A percentile compares a stretch with the other conserved stretches of the same genome.
phyloP scores from a whole-genome alignment of 805 yeast species.

The Maudiozyma turicensis region DNA sequence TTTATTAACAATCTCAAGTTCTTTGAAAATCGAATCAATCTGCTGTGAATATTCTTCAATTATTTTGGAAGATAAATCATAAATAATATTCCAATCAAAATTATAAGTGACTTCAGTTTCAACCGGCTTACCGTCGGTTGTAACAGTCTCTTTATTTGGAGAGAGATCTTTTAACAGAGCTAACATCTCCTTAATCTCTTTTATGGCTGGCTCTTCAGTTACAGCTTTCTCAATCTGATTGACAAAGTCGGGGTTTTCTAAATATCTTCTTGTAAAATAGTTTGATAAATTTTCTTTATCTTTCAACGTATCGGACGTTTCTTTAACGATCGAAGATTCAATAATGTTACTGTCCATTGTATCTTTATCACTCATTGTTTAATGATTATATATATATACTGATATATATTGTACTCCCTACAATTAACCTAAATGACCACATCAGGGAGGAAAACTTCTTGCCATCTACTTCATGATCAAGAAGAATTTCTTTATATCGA shows the following conservation, averaged over 20 bases:
- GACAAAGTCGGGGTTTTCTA: neutral
- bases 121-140: neutral
- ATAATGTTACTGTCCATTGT: too few species aligned
- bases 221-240: neutral
- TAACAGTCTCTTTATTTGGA: neutral
- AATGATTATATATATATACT: too few species aligned
- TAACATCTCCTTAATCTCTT: neutral
- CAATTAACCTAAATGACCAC: too few species aligned
- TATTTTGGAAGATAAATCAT: conserved; percentile 21
- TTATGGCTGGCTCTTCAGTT: neutral
- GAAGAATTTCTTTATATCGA: too few species aligned
- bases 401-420: too few species aligned
- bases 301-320: neutral
- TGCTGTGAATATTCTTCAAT: conserved; percentile 24
- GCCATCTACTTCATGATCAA: too few species aligned
- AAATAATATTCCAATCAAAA: conserved; percentile 27
- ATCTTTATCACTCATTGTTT: too few species aligned
- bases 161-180: neutral
- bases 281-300: neutral
- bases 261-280: neutral
- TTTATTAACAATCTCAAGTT: conserved; percentile 18
- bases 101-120: neutral
- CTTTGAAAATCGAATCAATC: conserved; percentile 15
- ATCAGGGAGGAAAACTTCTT: too few species aligned
- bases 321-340: neutral